phyloP scores from a whole-genome alignment of 2,329 filamentous ascomycete species.

The Diaporthe citrichinensis region DNA sequence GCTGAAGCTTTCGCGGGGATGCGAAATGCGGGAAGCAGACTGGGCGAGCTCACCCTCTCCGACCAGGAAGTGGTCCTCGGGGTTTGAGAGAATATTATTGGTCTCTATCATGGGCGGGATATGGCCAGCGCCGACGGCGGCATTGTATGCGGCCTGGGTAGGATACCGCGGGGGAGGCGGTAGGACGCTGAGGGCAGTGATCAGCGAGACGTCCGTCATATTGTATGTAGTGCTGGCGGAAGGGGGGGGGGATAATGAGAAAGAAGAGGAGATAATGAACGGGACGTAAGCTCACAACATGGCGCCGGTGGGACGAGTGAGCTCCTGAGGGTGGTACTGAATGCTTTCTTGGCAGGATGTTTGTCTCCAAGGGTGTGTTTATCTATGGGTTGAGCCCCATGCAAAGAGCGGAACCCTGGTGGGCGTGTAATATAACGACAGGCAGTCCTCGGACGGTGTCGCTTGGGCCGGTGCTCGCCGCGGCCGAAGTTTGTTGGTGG shows the following conservation, averaged over 20 bases:
- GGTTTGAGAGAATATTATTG: conserved; percentile 88
- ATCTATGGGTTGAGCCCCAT: conserved; percentile 34
- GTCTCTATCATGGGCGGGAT: conserved; percentile 88
- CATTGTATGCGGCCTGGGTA: conserved; percentile 79
- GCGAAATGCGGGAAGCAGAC: background rate
- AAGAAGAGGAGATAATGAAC: background rate
- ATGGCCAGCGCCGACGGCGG: conserved; percentile 77
- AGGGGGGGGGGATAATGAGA: background rate
- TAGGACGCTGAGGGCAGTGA: conserved; percentile 73
- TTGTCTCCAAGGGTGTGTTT: conserved; percentile 30
- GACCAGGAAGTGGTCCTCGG: conserved; percentile 90
- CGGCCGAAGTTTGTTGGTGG: conserved; percentile 2
- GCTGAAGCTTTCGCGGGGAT: background rate
- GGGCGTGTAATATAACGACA: conserved; percentile 20
- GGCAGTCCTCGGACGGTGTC: conserved; percentile 4
- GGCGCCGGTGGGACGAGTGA: conserved; percentile 15
- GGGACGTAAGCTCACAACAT: conserved; percentile 41
- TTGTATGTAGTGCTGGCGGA: conserved; percentile 6
- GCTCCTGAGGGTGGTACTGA: conserved; percentile 21
- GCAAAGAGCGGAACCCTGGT: conserved; percentile 28
- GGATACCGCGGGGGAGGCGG: conserved; percentile 91
- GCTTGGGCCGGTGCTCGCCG: background rate
- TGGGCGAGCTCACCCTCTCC: conserved; percentile 80
- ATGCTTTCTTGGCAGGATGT: conserved; percentile 28
- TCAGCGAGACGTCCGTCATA: conserved; percentile 42